A percentile compares a stretch with the other conserved stretches of the same genome.
These are phyloP conservation scores for Pseudognaphalium luteoalbum DNA, from an alignment of 129 eudicot species.

Conservation along the genomic window DNA sequence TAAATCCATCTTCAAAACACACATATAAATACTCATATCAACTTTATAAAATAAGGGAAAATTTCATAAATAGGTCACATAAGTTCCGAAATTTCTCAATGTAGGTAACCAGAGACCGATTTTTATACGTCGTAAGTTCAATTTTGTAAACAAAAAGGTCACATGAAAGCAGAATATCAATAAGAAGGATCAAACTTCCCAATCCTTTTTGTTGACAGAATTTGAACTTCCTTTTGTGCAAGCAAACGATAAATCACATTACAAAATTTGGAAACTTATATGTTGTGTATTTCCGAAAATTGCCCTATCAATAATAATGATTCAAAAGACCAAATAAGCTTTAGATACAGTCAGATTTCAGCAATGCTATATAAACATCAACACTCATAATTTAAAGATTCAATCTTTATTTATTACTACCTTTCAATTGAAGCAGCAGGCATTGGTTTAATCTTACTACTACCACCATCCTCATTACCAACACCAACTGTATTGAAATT, in stretches of 20 bases:
- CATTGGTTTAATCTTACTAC: conserved; percentile 39
- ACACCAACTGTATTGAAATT: conserved; percentile 42
- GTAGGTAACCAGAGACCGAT: too few species aligned
- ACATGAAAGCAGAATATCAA: not conserved
- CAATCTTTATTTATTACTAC: conserved; percentile 28
- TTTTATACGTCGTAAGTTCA: not conserved
- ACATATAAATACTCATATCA: not conserved
- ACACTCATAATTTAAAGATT: not conserved
- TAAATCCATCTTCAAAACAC: not conserved
- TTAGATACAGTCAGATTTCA: too few species aligned
- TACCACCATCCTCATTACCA: conserved; percentile 43
- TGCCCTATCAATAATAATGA: too few species aligned
- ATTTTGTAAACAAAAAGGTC: not conserved
- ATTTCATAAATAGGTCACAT: too few species aligned
- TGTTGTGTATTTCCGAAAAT: too few species aligned
- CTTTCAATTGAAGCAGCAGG: conserved; percentile 58
- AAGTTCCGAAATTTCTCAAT: too few species aligned
- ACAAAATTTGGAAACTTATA: not conserved
- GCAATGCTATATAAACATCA: not conserved
- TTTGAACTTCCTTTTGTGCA: not conserved
- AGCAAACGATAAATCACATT: not conserved
- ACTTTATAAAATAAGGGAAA: too few species aligned
- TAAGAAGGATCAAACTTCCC: not conserved
- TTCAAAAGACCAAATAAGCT: not conserved
- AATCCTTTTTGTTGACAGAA: not conserved